A percentile compares a stretch with the other conserved stretches of the same genome.
Conservation (phyloP, 2,329 filamentous ascomycete genomes). For the Chalaropsis thielavioides region DNA sequence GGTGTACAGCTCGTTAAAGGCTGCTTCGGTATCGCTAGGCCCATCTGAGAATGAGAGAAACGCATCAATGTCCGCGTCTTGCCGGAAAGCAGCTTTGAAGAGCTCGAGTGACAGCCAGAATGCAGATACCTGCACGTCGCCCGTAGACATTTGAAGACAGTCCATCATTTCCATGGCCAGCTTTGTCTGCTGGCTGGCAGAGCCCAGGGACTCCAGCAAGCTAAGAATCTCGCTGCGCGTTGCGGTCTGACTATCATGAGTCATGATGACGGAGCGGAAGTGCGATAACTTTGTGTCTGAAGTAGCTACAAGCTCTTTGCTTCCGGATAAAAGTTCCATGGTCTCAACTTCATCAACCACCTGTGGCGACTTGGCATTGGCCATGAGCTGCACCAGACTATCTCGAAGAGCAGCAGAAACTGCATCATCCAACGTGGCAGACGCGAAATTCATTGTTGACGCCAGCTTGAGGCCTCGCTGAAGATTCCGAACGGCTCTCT, state of each 20-base stretch:
- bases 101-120: constrained; percentile 72
- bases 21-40: constrained; percentile 30
- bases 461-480: constrained; percentile 56
- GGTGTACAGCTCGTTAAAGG: constrained; percentile 52
- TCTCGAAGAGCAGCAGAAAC: constrained; percentile 59
- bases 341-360: constrained; percentile 25
- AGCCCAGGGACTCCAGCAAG: constrained; percentile 42
- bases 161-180: constrained; percentile 53
- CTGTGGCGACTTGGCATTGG: constrained; percentile 22
- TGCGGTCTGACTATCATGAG: constrained; percentile 49
- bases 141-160: constrained; percentile 39
- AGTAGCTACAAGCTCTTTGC: constrained; percentile 2
- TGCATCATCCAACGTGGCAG: constrained; percentile 50
- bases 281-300: constrained; percentile 17
- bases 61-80: constrained; percentile 44
- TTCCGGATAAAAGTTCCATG: constrained; percentile 14
- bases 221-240: constrained; percentile 43
- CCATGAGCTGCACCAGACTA: constrained; percentile 38
- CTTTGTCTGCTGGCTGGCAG: constrained; percentile 42
- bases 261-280: constrained; percentile 49
- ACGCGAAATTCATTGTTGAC: constrained; percentile 46
- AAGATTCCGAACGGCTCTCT: constrained; percentile 59
- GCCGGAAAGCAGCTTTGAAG: constrained; percentile 41
- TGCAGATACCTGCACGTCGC: constrained; percentile 48
- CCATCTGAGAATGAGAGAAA: constrained; percentile 41